phyloP scores from a whole-genome alignment of 2,329 filamentous ascomycete species.

The Ceratocystis smalleyi region DNA sequence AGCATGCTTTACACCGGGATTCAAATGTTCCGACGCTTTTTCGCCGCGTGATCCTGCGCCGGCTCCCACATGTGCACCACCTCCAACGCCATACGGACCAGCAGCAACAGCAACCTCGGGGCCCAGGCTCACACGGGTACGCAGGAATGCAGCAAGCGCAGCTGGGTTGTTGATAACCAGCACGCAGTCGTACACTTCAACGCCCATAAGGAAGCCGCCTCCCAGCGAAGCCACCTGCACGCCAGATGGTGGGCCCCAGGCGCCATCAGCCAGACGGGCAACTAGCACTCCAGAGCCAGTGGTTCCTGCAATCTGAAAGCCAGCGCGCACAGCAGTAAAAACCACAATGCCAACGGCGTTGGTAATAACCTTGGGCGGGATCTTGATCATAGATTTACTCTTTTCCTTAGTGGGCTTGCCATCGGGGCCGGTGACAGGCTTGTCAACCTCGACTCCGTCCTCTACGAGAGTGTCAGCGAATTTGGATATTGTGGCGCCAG shows the following conservation, averaged over 20 bases:
- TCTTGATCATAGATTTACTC: conserved; percentile 35
- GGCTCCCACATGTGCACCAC: conserved; percentile 46
- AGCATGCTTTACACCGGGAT: not conserved
- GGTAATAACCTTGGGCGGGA: conserved; percentile 43
- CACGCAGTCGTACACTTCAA: conserved; percentile 82
- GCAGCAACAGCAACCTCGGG: conserved; percentile 64
- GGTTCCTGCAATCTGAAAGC: conserved; percentile 49
- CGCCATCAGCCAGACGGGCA: conserved; percentile 45
- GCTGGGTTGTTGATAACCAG: conserved; percentile 68
- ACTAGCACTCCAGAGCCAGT: conserved; percentile 52
- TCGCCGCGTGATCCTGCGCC: conserved; percentile 7
- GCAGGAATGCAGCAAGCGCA: conserved; percentile 62
- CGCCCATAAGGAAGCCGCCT: conserved; percentile 62
- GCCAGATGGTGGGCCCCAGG: conserved; percentile 67
- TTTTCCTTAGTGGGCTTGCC: conserved; percentile 27
- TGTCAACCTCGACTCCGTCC: conserved; percentile 33
- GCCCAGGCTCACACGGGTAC: conserved; percentile 59
- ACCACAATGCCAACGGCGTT: conserved; percentile 55
- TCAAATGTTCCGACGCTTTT: conserved; percentile 11
- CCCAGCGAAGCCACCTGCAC: conserved; percentile 70
- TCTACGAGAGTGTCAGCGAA: conserved; percentile 24
- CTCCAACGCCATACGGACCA: conserved; percentile 53
- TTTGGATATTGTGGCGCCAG: not conserved
- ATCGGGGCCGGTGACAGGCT: conserved; percentile 23
- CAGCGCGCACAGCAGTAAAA: conserved; percentile 54